Conservation (phyloP, 1,139 yeast genomes). For the Petasospora rhodanensis region DNA sequence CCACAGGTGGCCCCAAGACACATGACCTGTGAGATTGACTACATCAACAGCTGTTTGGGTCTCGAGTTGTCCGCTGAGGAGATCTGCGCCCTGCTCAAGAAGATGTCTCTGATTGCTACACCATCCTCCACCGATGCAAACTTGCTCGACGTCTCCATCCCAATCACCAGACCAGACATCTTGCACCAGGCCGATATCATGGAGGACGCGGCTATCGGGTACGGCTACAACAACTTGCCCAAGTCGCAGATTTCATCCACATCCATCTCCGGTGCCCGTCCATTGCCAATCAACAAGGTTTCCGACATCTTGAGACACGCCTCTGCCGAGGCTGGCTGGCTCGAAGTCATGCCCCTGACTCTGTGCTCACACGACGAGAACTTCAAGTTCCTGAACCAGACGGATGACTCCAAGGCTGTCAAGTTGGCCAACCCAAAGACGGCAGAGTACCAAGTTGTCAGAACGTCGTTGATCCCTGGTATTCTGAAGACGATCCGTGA, state of each 20-base stretch:
- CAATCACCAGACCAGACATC: constrained; percentile 93
- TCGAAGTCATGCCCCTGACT: constrained; percentile 93
- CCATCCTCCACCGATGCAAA: constrained; percentile 47
- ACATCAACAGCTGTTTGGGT: constrained; percentile 91
- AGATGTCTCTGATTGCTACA: constrained; percentile 74
- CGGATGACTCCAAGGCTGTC: constrained; percentile 80
- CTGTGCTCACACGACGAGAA: constrained; percentile 96
- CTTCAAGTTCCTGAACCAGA: constrained; percentile 73
- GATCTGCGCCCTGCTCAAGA: constrained; percentile 61
- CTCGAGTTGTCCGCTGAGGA: constrained; percentile 65
- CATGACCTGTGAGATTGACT: constrained; percentile 71
- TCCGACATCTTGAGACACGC: constrained; percentile 89
- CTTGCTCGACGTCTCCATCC: constrained; percentile 66
- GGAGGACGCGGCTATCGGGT: constrained; percentile 98
- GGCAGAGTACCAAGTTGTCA: constrained; percentile 92
- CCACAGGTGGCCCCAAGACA: constrained; percentile 70
- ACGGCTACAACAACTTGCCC: constrained; percentile 85
- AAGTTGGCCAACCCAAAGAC: constrained; percentile 96
- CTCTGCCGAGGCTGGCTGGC: constrained; percentile 92
- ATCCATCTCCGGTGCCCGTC: constrained; percentile 71
- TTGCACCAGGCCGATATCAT: constrained; percentile 97
- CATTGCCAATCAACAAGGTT: constrained; percentile 86
- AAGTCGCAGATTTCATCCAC: constrained; percentile 66
- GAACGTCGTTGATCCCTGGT: constrained; percentile 93
- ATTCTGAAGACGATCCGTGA: constrained; percentile 92